These are phyloP conservation scores for Oenanthe javanica DNA, from an alignment of 140 eudicot species.

Conservation along the genomic window DNA sequence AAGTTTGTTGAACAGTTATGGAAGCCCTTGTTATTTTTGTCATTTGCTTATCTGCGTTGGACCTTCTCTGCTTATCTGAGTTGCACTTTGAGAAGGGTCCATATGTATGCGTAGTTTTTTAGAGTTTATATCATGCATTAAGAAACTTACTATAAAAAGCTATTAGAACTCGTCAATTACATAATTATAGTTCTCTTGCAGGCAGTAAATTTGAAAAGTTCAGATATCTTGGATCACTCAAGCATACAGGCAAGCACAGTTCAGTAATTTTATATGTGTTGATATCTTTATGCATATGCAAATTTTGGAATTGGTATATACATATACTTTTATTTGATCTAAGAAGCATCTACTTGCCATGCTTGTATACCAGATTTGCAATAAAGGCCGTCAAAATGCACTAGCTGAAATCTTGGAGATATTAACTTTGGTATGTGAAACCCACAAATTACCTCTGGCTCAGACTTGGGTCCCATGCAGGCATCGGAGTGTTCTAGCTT, in stretches of 20 bases:
- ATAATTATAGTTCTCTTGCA: conserved; percentile 46
- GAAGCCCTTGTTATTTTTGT: background rate
- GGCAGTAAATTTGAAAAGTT: conserved; percentile 96
- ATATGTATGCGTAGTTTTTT: background rate
- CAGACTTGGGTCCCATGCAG: conserved; percentile 99
- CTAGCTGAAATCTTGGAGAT: conserved; percentile 82
- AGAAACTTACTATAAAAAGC: background rate
- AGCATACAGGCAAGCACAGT: conserved; percentile 67
- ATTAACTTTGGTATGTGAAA: conserved; percentile 74
- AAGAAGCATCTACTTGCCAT: conserved; percentile 19
- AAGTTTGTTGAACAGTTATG: background rate
- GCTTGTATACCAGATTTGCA: conserved; percentile 62
- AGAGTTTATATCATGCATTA: background rate
- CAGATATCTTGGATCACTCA: conserved; percentile 80
- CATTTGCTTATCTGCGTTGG: background rate
- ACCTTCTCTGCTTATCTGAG: background rate
- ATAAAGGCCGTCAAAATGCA: conserved; percentile 86
- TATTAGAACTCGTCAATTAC: conserved; percentile 21
- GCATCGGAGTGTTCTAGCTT: conserved; percentile 82
- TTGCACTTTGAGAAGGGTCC: background rate
- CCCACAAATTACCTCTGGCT: conserved; percentile 77
- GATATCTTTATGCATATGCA: background rate
- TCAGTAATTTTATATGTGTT: conserved; percentile 9
- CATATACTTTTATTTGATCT: conserved; percentile 9
- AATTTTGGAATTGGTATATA: background rate